phyloP scores from a whole-genome alignment of 2,329 filamentous ascomycete genomes.

The Mycogone perniciosa region DNA sequence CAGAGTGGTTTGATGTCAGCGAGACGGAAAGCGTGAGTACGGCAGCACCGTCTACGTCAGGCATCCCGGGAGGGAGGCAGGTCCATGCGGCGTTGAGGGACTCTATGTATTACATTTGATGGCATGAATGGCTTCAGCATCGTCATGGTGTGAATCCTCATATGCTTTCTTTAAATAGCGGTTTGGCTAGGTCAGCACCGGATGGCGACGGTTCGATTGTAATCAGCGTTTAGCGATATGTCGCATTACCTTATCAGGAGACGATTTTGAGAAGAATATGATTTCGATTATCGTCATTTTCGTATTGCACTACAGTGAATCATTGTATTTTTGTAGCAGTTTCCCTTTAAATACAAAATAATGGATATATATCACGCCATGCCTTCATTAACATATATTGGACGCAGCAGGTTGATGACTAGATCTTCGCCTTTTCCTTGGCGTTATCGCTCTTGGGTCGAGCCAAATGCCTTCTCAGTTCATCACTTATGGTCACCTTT shows the following conservation, averaged over 20 bases:
- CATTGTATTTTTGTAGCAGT: no score
- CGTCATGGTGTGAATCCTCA: neutral
- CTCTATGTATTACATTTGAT: slow-evolving; percentile 52
- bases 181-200: neutral
- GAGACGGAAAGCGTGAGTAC: slow-evolving; percentile 26
- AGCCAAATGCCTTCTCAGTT: slow-evolving; percentile 48
- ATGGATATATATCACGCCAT: neutral
- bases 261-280: no score
- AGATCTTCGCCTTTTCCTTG: slow-evolving; percentile 24
- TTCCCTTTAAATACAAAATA: neutral
- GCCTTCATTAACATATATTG: neutral
- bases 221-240: neutral
- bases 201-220: neutral
- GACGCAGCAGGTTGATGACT: neutral
- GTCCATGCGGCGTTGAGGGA: slow-evolving; percentile 39
- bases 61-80: slow-evolving; percentile 15
- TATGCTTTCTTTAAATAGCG: neutral
- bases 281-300: no score
- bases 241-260: neutral
- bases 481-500: slow-evolving; percentile 46
- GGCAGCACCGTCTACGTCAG: slow-evolving; percentile 7
- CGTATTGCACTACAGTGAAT: no score
- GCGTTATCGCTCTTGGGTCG: slow-evolving; percentile 14
- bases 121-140: neutral
- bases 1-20: slow-evolving; percentile 49